Conservation (phyloP, 768 basidiomycete genomes). For the Suillus subalutaceus region DNA sequence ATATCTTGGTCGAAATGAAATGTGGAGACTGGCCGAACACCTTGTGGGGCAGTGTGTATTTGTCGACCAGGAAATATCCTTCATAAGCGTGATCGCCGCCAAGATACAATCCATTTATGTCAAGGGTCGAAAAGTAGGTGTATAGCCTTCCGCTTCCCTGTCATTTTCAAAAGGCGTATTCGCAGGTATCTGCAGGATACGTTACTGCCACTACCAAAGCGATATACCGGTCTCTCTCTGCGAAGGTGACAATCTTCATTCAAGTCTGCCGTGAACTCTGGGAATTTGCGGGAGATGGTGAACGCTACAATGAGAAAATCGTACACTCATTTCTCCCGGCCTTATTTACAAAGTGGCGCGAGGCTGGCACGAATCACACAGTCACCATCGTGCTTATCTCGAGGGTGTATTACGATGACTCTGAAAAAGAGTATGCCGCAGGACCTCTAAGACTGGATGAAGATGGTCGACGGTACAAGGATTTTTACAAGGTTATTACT, state of each 20-base stretch:
- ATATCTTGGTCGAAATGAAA: conserved; percentile 93
- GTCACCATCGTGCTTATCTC: conserved; percentile 95
- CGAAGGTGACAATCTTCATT: conserved; percentile 91
- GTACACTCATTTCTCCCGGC: conserved; percentile 94
- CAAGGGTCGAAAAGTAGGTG: conserved; percentile 60
- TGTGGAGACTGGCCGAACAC: conserved; percentile 91
- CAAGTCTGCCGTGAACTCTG: conserved; percentile 96
- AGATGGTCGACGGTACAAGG: conserved; percentile 84
- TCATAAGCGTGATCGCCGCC: conserved; percentile 81
- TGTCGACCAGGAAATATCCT: conserved; percentile 80
- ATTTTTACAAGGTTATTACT: conserved; percentile 94
- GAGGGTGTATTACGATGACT: conserved; percentile 84
- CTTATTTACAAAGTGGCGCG: conserved; percentile 83
- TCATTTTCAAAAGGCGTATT: conserved; percentile 5
- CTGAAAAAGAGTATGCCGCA: conserved; percentile 80
- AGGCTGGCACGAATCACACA: conserved; percentile 86
- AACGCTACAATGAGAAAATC: conserved; percentile 96
- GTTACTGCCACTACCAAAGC: conserved; percentile 84
- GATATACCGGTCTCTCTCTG: conserved; percentile 88
- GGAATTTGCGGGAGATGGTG: conserved; percentile 97
- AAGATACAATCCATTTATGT: conserved; percentile 83
- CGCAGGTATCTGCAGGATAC: conserved; percentile 78
- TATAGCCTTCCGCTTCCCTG: background rate
- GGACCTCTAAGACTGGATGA: conserved; percentile 81
- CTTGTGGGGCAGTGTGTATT: conserved; percentile 83